Conservation (phyloP, 768 basidiomycete species). For the Boletus fagicola region DNA sequence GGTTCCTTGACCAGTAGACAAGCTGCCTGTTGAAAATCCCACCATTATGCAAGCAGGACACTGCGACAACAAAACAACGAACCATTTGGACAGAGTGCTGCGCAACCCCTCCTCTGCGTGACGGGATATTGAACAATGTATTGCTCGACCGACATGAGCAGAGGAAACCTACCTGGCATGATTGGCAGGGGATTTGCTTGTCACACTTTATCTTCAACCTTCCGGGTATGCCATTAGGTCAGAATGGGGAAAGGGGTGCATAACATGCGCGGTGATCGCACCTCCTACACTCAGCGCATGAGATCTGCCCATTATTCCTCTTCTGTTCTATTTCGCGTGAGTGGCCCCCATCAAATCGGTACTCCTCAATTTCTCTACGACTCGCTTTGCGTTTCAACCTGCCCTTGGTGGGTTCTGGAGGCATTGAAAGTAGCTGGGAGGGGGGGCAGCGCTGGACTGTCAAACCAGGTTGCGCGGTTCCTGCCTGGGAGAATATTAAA, state of each 20-base stretch:
- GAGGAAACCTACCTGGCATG: constrained; percentile 53
- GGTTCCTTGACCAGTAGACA: constrained; percentile 79
- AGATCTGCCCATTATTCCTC: constrained; percentile 72
- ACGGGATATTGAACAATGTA: not conserved
- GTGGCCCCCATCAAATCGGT: constrained; percentile 50
- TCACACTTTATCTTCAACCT: constrained; percentile 81
- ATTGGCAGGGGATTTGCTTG: constrained; percentile 78
- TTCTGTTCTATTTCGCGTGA: constrained; percentile 71
- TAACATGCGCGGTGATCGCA: constrained; percentile 53
- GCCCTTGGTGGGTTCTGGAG: constrained; percentile 51
- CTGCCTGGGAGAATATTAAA: constrained; percentile 26
- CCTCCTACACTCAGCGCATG: constrained; percentile 79
- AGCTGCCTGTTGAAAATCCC: constrained; percentile 45
- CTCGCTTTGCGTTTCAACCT: constrained; percentile 50
- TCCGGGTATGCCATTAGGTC: constrained; percentile 24
- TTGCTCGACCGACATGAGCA: not conserved
- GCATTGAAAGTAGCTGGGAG: constrained; percentile 39
- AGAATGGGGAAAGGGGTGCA: constrained; percentile 23
- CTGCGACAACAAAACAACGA: constrained; percentile 21
- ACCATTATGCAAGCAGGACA: not conserved
- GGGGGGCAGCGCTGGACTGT: constrained; percentile 5
- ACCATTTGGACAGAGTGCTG: constrained; percentile 72
- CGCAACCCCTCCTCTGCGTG: constrained; percentile 61
- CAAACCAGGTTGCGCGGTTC: constrained; percentile 14
- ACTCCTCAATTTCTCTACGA: constrained; percentile 51